Percentiles rank a stretch among this genome's conserved stretches.
Conservation (phyloP, 164 flowering plant genomes). For the Annona cherimola region DNA sequence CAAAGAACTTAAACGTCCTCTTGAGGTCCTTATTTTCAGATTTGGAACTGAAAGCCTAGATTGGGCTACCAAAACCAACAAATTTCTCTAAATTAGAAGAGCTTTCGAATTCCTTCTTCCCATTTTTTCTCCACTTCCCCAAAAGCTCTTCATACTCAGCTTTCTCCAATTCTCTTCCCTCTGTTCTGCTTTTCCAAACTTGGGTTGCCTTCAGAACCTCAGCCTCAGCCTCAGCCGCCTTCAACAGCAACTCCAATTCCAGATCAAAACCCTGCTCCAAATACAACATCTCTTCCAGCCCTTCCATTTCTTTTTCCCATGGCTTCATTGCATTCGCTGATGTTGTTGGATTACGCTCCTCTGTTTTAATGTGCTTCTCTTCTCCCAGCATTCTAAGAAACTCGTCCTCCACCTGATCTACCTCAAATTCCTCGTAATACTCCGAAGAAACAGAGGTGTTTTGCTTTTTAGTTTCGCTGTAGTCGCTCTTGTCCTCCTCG, state of each 20-base stretch:
- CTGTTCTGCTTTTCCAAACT: slow-evolving; percentile 4
- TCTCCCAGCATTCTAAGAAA: slow-evolving; percentile 14
- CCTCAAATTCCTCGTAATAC: slow-evolving; percentile 7
- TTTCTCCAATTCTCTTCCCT: slow-evolving; percentile 7
- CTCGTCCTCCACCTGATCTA: slow-evolving; percentile 12
- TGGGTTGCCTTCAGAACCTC: slow-evolving; percentile 11
- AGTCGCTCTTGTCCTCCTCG: neutral
- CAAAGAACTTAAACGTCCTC: neutral
- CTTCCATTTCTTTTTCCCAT: slow-evolving; percentile 1
- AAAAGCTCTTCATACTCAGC: slow-evolving; percentile 9
- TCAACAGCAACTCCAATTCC: slow-evolving; percentile 8
- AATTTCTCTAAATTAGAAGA: neutral
- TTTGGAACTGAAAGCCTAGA: neutral
- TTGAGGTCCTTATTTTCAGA: neutral
- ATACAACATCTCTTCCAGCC: neutral
- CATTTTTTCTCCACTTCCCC: slow-evolving; percentile 4
- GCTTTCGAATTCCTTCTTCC: neutral
- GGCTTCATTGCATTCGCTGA: neutral
- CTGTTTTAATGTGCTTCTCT: slow-evolving; percentile 4
- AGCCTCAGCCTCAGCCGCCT: slow-evolving; percentile 8
- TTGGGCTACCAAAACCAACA: slow-evolving; percentile 11
- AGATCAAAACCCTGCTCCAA: slow-evolving; percentile 5
- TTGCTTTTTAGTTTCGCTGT: slow-evolving; percentile 2
- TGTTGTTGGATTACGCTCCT: neutral
- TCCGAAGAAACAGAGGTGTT: neutral